These are phyloP conservation scores for Helotiales sp. DNA, from an alignment of 2,329 filamentous ascomycete species.

Conservation along the genomic window DNA sequence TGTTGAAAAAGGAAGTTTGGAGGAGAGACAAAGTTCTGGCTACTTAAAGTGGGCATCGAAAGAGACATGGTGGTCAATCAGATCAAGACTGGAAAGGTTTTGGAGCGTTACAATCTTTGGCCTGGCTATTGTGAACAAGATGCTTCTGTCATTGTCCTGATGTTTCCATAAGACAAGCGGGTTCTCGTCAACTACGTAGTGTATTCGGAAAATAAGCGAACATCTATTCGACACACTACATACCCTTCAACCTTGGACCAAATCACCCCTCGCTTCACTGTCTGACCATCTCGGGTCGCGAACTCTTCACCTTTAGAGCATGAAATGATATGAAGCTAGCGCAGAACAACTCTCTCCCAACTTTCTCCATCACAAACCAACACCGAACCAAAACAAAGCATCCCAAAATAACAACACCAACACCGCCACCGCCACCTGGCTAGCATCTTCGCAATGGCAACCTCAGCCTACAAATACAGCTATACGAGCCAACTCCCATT, in stretches of 20 bases:
- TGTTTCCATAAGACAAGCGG: neutral
- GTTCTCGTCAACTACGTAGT: neutral
- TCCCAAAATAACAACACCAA: neutral
- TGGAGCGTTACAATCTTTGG: neutral
- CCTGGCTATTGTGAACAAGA: neutral
- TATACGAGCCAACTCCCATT: slow-evolving; percentile 7
- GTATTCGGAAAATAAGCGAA: neutral
- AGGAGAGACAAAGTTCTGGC: too few species aligned
- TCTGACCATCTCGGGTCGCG: neutral
- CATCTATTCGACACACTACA: neutral
- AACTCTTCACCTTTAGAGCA: neutral
- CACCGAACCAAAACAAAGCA: too few species aligned
- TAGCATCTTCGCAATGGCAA: neutral
- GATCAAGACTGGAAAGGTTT: neutral
- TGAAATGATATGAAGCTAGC: neutral
- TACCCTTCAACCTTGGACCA: neutral
- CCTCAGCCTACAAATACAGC: neutral
- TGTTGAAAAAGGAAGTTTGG: too few species aligned
- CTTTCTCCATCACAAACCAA: neutral
- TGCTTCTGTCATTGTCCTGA: neutral
- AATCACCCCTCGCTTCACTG: neutral
- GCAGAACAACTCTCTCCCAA: neutral
- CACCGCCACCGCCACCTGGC: neutral
- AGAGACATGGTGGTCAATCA: neutral
- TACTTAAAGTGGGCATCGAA: neutral